These are phyloP conservation scores for Arachnopeziza araneosa DNA, from an alignment of 2,329 filamentous ascomycete species.

Conservation along the genomic window DNA sequence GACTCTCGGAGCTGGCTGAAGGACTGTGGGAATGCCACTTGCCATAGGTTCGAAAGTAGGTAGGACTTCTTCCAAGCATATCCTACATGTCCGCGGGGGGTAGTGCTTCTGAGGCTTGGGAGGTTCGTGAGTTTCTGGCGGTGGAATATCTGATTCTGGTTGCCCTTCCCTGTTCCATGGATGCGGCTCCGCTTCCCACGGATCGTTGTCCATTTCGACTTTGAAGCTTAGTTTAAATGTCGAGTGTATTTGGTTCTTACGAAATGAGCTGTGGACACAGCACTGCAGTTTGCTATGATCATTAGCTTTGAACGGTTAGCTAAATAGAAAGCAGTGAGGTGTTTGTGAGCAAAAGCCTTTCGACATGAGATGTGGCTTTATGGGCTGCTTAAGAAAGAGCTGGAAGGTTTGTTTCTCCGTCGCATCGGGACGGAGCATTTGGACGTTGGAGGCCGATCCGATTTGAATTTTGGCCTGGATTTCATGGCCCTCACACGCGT, in stretches of 20 bases:
- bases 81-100: slow-evolving; percentile 73
- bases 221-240: neutral
- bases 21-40: slow-evolving; percentile 48
- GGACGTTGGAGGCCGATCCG: neutral
- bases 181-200: slow-evolving; percentile 6
- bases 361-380: slow-evolving; percentile 18
- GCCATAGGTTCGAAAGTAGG: slow-evolving; percentile 53
- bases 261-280: slow-evolving; percentile 1
- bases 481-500: too few relatives aligned
- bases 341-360: neutral
- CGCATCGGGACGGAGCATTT: too few relatives aligned
- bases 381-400: slow-evolving; percentile 14
- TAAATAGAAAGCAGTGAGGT: slow-evolving; percentile 9
- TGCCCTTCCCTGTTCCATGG: neutral
- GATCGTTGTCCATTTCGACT: slow-evolving; percentile 3
- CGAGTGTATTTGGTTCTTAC: neutral
- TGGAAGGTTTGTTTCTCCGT: neutral
- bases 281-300: slow-evolving; percentile 7
- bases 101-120: slow-evolving; percentile 46
- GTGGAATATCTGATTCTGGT: slow-evolving; percentile 15
- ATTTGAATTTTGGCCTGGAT: too few relatives aligned
- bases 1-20: slow-evolving; percentile 52
- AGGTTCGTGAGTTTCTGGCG: slow-evolving; percentile 19
- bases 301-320: slow-evolving; percentile 19
- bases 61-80: slow-evolving; percentile 70